phyloP scores from a whole-genome alignment of 805 yeast genomes.

The Lipomyces chichibuensis region DNA sequence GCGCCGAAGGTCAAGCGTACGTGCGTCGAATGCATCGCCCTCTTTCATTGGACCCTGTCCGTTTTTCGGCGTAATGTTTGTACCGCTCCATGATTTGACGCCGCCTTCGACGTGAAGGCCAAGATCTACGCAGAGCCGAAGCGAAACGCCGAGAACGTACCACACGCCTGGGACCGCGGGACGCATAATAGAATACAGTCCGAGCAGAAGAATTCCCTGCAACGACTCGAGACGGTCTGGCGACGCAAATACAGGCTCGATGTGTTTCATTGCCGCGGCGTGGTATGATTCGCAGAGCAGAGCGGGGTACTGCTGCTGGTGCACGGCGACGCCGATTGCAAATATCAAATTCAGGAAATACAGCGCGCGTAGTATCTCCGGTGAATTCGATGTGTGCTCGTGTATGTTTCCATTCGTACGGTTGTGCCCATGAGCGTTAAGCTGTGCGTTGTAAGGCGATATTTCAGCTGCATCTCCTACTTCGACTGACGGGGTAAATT shows the following conservation, averaged over 20 bases:
- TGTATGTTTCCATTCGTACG: constrained; percentile 11
- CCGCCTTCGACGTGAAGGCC: constrained; percentile 74
- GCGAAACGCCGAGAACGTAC: constrained; percentile 81
- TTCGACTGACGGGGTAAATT: constrained; percentile 9
- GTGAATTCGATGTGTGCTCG: constrained; percentile 23
- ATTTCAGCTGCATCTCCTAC: background rate
- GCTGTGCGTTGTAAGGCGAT: background rate
- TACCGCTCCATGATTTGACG: constrained; percentile 36
- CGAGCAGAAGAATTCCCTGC: constrained; percentile 69
- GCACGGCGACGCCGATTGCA: constrained; percentile 78
- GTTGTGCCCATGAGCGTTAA: background rate
- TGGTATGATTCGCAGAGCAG: constrained; percentile 71
- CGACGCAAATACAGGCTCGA: constrained; percentile 60
- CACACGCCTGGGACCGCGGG: constrained; percentile 93
- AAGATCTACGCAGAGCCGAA: constrained; percentile 78
- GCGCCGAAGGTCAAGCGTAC: constrained; percentile 67
- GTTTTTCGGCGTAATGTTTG: constrained; percentile 35
- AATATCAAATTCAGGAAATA: constrained; percentile 76
- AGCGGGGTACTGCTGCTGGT: constrained; percentile 67
- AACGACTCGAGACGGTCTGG: constrained; percentile 68
- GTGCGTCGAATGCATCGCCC: constrained; percentile 50
- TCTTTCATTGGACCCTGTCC: constrained; percentile 25
- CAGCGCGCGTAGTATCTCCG: constrained; percentile 42
- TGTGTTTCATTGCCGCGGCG: constrained; percentile 62
- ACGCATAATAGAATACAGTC: constrained; percentile 79